These are phyloP conservation scores for Craterostigma plantagineum DNA, from an alignment of 257 asterid species.

Conservation along the genomic window DNA sequence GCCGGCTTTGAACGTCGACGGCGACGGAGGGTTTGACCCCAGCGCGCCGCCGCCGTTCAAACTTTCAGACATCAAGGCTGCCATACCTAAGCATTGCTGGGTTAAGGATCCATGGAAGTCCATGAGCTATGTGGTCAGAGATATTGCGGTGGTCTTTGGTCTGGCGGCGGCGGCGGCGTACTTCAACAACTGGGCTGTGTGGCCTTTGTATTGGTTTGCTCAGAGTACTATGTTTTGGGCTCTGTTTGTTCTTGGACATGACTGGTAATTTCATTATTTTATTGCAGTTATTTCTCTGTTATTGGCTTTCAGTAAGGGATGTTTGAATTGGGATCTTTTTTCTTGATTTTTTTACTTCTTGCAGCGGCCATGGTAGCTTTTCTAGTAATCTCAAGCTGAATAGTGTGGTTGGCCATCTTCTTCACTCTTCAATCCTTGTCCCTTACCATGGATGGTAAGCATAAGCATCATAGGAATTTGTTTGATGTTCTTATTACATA, in stretches of 20 bases:
- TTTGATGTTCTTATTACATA: no score
- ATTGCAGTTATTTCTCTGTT: background rate
- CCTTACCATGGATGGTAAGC: slow-evolving; percentile 99
- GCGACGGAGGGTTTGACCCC: slow-evolving; percentile 39
- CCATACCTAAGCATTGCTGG: slow-evolving; percentile 97
- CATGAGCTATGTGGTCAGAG: slow-evolving; percentile 76
- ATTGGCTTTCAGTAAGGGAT: background rate
- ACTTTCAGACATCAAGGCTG: slow-evolving; percentile 54
- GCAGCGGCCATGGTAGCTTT: slow-evolving; percentile 99
- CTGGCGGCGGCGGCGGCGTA: slow-evolving; percentile 79
- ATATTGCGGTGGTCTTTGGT: slow-evolving; percentile 59
- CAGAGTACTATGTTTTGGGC: slow-evolving; percentile 99
- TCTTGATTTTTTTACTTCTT: no score
- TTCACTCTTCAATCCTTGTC: slow-evolving; percentile 88
- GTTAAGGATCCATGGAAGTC: slow-evolving; percentile 82
- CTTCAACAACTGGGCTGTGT: slow-evolving; percentile 59
- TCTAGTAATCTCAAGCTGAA: slow-evolving; percentile 61
- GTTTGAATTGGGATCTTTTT: background rate
- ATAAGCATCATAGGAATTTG: slow-evolving; percentile 1
- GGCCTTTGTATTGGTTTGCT: slow-evolving; percentile 97
- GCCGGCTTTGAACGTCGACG: slow-evolving; percentile 2
- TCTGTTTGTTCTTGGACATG: slow-evolving; percentile 95
- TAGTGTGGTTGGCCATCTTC: slow-evolving; percentile 80
- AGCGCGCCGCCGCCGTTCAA: slow-evolving; percentile 75
- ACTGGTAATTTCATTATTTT: slow-evolving; percentile 38